Evolutionary conservation across 371 early-diverging fungal genomes (phyloP).

Genomic region (Mortierella polycephala): DNA sequence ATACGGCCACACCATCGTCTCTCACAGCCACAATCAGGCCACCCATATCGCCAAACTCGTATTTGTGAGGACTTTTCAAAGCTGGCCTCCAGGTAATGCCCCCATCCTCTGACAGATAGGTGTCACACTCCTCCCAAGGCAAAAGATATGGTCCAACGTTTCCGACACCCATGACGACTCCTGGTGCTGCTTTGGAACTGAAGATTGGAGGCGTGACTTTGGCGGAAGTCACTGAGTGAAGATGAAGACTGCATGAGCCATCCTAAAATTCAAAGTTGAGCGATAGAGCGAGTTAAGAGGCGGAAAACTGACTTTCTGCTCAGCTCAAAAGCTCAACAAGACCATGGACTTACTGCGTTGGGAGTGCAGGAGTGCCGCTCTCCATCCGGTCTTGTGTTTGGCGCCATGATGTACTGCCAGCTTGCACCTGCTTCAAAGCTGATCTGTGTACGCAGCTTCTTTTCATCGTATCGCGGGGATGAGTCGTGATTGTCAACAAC

Average conservation of each 20-base stretch:
- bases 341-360: slow-evolving; percentile 23
- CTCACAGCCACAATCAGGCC: slow-evolving; percentile 75
- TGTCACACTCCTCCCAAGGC: slow-evolving; percentile 81
- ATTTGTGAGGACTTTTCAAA: slow-evolving; percentile 85
- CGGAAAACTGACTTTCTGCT: too few relatives aligned
- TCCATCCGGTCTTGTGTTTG: slow-evolving; percentile 52
- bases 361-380: slow-evolving; percentile 55
- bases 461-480: slow-evolving; percentile 54
- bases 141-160: slow-evolving; percentile 80
- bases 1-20: slow-evolving; percentile 77
- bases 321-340: too few relatives aligned
- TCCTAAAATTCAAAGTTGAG: slow-evolving; percentile 16
- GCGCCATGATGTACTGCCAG: slow-evolving; percentile 77
- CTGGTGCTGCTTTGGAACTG: slow-evolving; percentile 81
- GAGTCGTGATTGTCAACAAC: slow-evolving; percentile 76
- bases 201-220: slow-evolving; percentile 76
- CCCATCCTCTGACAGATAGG: slow-evolving; percentile 86
- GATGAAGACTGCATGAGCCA: slow-evolving; percentile 79
- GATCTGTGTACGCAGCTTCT: slow-evolving; percentile 81
- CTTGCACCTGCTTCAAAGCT: slow-evolving; percentile 90
- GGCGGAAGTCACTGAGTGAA: slow-evolving; percentile 85
- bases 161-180: slow-evolving; percentile 92
- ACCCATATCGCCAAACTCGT: slow-evolving; percentile 92
- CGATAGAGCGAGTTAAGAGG: too few relatives aligned
- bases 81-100: slow-evolving; percentile 88